These are phyloP conservation scores for Mycena metata DNA, from an alignment of 768 basidiomycete genomes.

Conservation along the genomic window DNA sequence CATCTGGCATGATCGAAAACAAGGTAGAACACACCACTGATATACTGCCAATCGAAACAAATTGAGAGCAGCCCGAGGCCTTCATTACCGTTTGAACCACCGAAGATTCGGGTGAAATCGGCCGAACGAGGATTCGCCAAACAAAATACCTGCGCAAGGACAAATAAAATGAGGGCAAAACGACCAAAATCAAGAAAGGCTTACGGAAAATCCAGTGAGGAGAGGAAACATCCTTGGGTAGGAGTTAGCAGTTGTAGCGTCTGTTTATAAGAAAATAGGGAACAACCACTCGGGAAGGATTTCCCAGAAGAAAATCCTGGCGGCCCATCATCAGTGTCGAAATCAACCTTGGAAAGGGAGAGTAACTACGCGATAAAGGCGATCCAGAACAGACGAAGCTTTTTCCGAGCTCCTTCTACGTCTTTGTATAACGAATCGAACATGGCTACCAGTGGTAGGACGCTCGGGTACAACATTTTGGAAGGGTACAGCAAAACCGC, in stretches of 20 bases:
- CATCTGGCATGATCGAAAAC: too few species aligned
- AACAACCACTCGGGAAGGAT: constrained; percentile 69
- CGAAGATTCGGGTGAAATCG: constrained; percentile 71
- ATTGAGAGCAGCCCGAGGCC: constrained; percentile 69
- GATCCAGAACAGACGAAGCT: constrained; percentile 64
- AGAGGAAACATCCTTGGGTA: constrained; percentile 77
- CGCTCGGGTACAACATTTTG: constrained; percentile 64
- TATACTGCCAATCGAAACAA: constrained; percentile 75
- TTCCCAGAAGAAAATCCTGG: constrained; percentile 64
- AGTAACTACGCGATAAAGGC: constrained; percentile 54
- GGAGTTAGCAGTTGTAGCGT: too few species aligned
- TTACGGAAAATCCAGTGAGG: constrained; percentile 66
- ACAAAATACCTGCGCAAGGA: too few species aligned
- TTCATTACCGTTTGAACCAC: constrained; percentile 75
- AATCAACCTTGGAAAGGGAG: constrained; percentile 39
- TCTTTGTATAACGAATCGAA: constrained; percentile 64
- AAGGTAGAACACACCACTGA: constrained; percentile 50
- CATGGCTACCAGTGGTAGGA: constrained; percentile 63
- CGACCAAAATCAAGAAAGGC: too few species aligned
- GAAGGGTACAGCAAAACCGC: constrained; percentile 65
- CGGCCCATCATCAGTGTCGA: too few species aligned
- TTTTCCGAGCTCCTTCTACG: constrained; percentile 53
- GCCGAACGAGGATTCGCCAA: constrained; percentile 61
- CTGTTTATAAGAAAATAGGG: too few species aligned
- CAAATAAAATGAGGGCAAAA: too few species aligned